phyloP scores from a whole-genome alignment of 148 eudicot species.

The Heliosperma pusillum region DNA sequence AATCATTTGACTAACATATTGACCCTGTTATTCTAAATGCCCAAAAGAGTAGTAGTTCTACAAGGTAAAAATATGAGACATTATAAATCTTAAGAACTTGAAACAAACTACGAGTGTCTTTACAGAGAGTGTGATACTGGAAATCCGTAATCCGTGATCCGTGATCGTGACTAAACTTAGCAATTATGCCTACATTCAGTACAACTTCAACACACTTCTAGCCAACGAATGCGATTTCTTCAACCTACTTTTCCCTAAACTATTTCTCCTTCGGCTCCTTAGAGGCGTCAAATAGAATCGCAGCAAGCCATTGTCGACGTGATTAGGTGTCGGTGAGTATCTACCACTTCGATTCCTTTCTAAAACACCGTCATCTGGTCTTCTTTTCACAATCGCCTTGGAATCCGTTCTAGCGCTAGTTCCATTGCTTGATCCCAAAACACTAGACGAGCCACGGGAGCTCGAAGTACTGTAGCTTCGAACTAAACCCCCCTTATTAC shows the following conservation, averaged over 20 bases:
- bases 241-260: slow-evolving; percentile 48
- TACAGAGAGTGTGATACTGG: slow-evolving; percentile 22
- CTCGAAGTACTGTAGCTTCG: slow-evolving; percentile 42
- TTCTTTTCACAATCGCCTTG: slow-evolving; percentile 31
- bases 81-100: not conserved
- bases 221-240: slow-evolving; percentile 45
- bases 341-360: slow-evolving; percentile 45
- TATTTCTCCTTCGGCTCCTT: slow-evolving; percentile 56
- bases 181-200: slow-evolving; percentile 28
- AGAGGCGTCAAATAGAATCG: slow-evolving; percentile 78
- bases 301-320: slow-evolving; percentile 46
- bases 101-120: slow-evolving; percentile 26
- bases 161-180: slow-evolving; percentile 4
- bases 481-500: slow-evolving; percentile 31
- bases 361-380: slow-evolving; percentile 33
- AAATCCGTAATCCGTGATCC: not conserved
- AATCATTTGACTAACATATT: not conserved
- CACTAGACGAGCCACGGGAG: slow-evolving; percentile 29
- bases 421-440: slow-evolving; percentile 20
- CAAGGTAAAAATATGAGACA: slow-evolving; percentile 17
- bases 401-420: slow-evolving; percentile 23
- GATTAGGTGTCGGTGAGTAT: slow-evolving; percentile 38
- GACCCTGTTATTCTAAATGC: slow-evolving; percentile 17
- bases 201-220: slow-evolving; percentile 44
- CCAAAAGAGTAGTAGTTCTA: slow-evolving; percentile 15